These are phyloP conservation scores for Sarocladium kiliense DNA, from an alignment of 2,329 filamentous ascomycete genomes.

Conservation along the genomic window DNA sequence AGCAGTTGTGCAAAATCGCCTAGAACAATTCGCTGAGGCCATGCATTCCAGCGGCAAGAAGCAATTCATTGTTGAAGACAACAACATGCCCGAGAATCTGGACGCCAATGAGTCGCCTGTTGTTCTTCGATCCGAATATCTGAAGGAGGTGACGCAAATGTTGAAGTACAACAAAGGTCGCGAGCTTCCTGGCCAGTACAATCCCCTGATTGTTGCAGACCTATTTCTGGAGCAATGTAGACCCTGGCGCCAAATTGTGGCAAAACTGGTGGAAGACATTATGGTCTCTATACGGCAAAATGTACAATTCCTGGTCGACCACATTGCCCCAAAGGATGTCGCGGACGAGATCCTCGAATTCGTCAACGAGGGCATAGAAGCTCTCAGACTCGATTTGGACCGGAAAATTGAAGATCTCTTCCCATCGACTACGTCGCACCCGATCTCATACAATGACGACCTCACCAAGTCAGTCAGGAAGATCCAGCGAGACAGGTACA, in stretches of 20 bases:
- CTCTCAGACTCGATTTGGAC: conserved; percentile 28
- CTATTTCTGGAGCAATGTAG: conserved; percentile 55
- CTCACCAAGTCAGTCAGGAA: conserved; percentile 33
- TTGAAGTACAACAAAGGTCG: conserved; percentile 24
- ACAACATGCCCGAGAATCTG: background rate
- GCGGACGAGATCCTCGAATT: conserved; percentile 32
- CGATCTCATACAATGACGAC: conserved; percentile 48
- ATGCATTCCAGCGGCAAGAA: background rate
- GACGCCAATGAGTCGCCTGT: background rate
- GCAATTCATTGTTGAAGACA: background rate
- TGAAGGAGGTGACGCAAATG: conserved; percentile 16
- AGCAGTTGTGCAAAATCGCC: conserved; percentile 41
- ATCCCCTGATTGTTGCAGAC: conserved; percentile 51
- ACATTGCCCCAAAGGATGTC: conserved; percentile 34
- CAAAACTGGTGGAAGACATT: conserved; percentile 12
- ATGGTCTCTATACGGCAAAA: conserved; percentile 39
- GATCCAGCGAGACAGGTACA: conserved; percentile 17
- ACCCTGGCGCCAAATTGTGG: conserved; percentile 46
- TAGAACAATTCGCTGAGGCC: background rate
- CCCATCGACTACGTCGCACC: conserved; percentile 37
- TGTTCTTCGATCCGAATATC: conserved; percentile 14
- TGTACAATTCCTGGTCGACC: conserved; percentile 39
- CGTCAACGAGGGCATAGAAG: conserved; percentile 25
- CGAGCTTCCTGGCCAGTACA: conserved; percentile 58
- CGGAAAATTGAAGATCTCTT: conserved; percentile 37